These are phyloP conservation scores for Mycotypha africana DNA, from an alignment of 371 early-diverging fungal species.

Conservation along the genomic window DNA sequence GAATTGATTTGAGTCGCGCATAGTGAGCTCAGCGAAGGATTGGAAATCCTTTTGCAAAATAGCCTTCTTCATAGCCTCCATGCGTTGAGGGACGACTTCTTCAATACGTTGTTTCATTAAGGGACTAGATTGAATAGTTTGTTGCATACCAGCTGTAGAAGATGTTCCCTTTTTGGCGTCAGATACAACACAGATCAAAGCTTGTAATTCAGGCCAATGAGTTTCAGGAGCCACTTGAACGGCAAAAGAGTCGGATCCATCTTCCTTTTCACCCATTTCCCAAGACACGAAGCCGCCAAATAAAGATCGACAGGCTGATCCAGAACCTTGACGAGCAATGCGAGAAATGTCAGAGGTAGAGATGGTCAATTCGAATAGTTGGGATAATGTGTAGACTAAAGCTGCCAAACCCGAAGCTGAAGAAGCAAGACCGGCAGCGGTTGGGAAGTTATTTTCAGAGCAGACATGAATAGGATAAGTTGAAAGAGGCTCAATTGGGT, in stretches of 20 bases:
- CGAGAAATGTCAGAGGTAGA: conserved; percentile 72
- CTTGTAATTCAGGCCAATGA: conserved; percentile 96
- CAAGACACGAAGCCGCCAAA: conserved; percentile 98
- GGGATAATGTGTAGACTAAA: conserved; percentile 80
- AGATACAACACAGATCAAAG: conserved; percentile 89
- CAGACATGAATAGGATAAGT: conserved; percentile 70
- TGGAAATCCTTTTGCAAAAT: conserved; percentile 85
- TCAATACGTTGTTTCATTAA: conserved; percentile 83
- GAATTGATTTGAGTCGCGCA: conserved; percentile 98
- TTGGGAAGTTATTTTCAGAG: conserved; percentile 98
- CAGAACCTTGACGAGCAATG: conserved; percentile 96
- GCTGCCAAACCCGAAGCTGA: conserved; percentile 97
- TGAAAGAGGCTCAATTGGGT: conserved; percentile 45
- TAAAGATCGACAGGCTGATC: conserved; percentile 95
- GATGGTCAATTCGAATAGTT: conserved; percentile 70
- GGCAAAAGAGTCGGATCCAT: conserved; percentile 87
- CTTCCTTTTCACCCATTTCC: conserved; percentile 77
- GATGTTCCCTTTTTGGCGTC: conserved; percentile 89
- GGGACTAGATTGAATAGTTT: conserved; percentile 86
- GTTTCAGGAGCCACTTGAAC: conserved; percentile 84
- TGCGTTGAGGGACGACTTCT: conserved; percentile 79
- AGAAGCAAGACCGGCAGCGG: conserved; percentile 99
- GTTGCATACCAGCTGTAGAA: conserved; percentile 97
- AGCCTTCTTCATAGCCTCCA: conserved; percentile 82
- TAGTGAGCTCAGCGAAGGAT: conserved; percentile 89